These are phyloP conservation scores for Populus alba DNA, from an alignment of 345 rosid genomes.

Conservation along the genomic window DNA sequence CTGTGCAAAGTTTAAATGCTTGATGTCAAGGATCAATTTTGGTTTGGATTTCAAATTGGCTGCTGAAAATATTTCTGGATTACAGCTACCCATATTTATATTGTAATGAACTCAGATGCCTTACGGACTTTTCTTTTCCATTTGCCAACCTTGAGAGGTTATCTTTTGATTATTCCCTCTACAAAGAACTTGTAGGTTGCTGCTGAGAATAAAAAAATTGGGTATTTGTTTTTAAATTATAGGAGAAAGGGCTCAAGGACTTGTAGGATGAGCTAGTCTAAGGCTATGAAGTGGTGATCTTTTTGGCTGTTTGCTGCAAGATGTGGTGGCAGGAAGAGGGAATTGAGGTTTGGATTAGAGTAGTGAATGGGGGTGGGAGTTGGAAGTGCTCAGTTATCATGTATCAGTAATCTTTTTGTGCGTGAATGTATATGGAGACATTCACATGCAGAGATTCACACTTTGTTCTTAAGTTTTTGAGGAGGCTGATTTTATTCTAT, in stretches of 20 bases:
- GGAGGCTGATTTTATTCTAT: slow-evolving; percentile 24
- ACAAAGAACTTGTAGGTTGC: background rate
- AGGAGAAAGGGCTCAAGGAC: background rate
- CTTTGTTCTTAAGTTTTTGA: background rate
- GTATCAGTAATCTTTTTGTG: background rate
- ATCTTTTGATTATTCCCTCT: background rate
- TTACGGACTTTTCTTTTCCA: too few relatives aligned
- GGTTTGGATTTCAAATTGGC: background rate
- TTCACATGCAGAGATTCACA: background rate
- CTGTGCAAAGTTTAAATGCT: background rate
- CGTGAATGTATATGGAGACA: background rate
- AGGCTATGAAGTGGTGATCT: background rate
- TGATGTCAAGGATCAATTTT: background rate
- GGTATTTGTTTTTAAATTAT: background rate
- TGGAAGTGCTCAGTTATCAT: background rate
- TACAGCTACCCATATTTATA: background rate
- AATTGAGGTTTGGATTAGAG: background rate
- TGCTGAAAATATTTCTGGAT: background rate
- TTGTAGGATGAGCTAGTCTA: background rate
- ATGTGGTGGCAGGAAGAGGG: background rate
- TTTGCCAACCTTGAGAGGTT: background rate
- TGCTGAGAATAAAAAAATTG: background rate
- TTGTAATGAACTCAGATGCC: background rate
- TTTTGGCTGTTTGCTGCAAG: background rate
- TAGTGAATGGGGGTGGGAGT: background rate